Percentiles rank a stretch among this genome's conserved stretches.
phyloP scores from a whole-genome alignment of 2,329 filamentous ascomycete species.

The Paracoccidioides brasiliensis region DNA sequence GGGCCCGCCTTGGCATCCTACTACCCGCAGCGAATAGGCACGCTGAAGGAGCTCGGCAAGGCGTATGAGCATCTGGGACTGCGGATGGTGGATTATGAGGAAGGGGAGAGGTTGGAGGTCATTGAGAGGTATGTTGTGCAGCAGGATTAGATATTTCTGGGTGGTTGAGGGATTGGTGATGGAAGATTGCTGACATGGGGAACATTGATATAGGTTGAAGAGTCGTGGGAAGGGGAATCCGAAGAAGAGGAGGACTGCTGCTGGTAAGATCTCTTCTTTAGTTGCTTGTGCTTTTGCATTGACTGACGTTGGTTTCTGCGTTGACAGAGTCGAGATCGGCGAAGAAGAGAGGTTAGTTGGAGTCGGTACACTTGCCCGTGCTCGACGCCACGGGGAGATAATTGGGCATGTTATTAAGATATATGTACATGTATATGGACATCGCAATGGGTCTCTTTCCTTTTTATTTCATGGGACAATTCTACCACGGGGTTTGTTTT shows the following conservation, averaged over 20 bases:
- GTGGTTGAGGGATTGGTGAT: not conserved
- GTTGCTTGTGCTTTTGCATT: too few relatives aligned
- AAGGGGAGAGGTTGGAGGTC: conserved; percentile 66
- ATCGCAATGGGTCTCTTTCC: not conserved
- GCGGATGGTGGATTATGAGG: conserved; percentile 58
- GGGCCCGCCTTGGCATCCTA: conserved; percentile 76
- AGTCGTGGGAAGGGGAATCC: conserved; percentile 69
- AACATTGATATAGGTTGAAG: conserved; percentile 42
- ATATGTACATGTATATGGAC: not conserved
- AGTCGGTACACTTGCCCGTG: not conserved
- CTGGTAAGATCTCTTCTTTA: conserved; percentile 14
- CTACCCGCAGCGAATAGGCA: conserved; percentile 66
- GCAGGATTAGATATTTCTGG: not conserved
- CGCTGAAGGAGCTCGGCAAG: conserved; percentile 60
- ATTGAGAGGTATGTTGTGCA: conserved; percentile 37
- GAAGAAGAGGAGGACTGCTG: conserved; percentile 61
- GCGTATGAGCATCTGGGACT: conserved; percentile 52
- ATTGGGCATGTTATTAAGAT: not conserved
- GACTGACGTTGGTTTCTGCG: not conserved
- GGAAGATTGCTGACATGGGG: not conserved
- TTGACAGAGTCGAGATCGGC: conserved; percentile 7
- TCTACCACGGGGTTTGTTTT: not conserved
- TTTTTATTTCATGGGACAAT: not conserved
- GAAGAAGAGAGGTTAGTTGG: conserved; percentile 9
- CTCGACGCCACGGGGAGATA: not conserved